Evolutionary conservation across 805 yeast species (phyloP).

Genomic region (Yarrowia porcina): DNA sequence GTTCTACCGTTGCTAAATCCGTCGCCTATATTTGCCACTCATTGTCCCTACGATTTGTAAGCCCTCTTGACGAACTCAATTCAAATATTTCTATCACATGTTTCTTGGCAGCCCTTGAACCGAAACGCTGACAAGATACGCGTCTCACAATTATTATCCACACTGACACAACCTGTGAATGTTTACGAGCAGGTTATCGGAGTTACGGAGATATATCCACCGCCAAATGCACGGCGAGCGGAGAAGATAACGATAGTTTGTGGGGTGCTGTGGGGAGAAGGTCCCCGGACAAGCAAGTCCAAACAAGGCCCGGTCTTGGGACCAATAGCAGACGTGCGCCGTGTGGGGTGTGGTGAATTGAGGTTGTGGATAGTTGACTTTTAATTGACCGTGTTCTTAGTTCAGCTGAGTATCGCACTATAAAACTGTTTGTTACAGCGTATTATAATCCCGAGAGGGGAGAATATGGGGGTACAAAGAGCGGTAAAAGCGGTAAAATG

Average conservation of each 20-base stretch:
- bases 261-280: conserved; percentile 4
- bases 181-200: not conserved
- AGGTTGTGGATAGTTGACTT: not conserved
- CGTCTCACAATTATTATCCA: conserved; percentile 7
- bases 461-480: not conserved
- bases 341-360: not conserved
- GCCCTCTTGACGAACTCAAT: not conserved
- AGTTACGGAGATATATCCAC: not conserved
- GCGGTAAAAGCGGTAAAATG: not conserved
- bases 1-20: not conserved
- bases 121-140: not conserved
- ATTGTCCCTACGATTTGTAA: not conserved
- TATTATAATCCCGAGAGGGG: not conserved
- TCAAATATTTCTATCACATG: not conserved
- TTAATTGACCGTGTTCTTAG: not conserved
- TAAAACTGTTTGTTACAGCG: not conserved
- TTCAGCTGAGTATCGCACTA: not conserved
- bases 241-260: not conserved
- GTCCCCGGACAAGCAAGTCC: not conserved
- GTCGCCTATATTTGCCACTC: not conserved
- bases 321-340: not conserved
- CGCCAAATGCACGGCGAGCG: not conserved
- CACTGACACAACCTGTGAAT: not conserved
- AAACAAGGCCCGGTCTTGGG: not conserved
- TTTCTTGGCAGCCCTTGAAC: not conserved